phyloP scores from a whole-genome alignment of 495 filamentous ascomycete genomes.

The Hypoxylon intermedium region DNA sequence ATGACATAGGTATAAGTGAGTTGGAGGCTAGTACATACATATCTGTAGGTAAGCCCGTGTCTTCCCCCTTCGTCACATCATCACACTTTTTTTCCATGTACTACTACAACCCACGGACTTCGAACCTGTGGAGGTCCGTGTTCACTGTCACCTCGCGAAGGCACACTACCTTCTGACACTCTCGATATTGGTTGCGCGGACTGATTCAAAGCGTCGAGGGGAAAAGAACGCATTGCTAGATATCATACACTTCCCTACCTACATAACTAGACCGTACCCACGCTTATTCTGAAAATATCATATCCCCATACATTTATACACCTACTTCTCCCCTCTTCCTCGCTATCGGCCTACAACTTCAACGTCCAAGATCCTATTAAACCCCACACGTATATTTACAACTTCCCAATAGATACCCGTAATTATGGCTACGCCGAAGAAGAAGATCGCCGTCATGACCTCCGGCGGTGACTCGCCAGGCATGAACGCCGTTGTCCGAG shows the following conservation, averaged over 20 bases:
- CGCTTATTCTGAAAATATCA: neutral
- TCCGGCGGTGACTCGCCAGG: slow-evolving; percentile 96
- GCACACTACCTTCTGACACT: slow-evolving; percentile 14
- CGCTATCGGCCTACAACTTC: neutral
- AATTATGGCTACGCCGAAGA: slow-evolving; percentile 59
- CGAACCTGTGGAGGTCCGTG: slow-evolving; percentile 6
- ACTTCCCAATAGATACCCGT: neutral
- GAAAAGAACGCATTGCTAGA: slow-evolving; percentile 28
- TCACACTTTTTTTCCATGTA: slow-evolving; percentile 4
- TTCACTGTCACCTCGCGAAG: neutral
- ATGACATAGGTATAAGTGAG: slow-evolving; percentile 20
- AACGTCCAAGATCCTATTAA: neutral
- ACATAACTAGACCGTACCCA: neutral
- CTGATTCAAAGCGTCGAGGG: slow-evolving; percentile 15
- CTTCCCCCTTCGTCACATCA: slow-evolving; percentile 23
- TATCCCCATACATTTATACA: neutral
- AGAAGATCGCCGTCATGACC: slow-evolving; percentile 94
- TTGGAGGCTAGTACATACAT: no score
- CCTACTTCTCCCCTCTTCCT: neutral
- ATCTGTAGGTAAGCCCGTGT: slow-evolving; percentile 15
- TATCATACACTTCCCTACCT: slow-evolving; percentile 11
- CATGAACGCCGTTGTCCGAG: slow-evolving; percentile 95
- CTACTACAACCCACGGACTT: slow-evolving; percentile 12
- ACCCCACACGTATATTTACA: neutral
- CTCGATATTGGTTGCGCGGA: slow-evolving; percentile 13